Conservation (phyloP, 768 basidiomycete genomes). For the Boletus eberwhitei region DNA sequence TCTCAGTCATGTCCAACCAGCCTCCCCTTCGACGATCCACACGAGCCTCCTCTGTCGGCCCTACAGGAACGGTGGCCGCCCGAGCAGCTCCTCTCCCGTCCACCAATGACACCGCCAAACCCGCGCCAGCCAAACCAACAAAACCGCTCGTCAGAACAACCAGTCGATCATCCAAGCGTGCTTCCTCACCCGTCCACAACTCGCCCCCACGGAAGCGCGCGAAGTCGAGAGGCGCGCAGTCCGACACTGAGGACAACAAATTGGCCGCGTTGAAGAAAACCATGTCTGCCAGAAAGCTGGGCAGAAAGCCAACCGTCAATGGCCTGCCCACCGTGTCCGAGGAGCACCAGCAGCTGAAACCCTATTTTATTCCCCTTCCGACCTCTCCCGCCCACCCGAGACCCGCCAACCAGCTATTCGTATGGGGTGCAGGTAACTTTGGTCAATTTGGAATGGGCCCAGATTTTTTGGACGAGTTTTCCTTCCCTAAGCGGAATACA, state of each 20-base stretch:
- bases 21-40: conserved; percentile 49
- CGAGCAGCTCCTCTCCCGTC: conserved; percentile 32
- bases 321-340: conserved; percentile 30
- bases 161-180: conserved; percentile 43
- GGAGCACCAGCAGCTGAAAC: conserved; percentile 42
- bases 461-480: conserved; percentile 64
- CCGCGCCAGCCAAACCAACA: conserved; percentile 35
- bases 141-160: conserved; percentile 25
- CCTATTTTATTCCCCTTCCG: conserved; percentile 68
- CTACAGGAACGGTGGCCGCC: conserved; percentile 24
- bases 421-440: conserved; percentile 91
- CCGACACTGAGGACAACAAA: conserved; percentile 42
- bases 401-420: conserved; percentile 73
- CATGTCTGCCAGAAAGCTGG: conserved; percentile 25
- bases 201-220: conserved; percentile 49
- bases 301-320: conserved; percentile 29
- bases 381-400: conserved; percentile 50
- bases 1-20: conserved; percentile 27
- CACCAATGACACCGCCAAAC: conserved; percentile 31
- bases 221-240: conserved; percentile 35
- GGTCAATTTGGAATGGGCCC: conserved; percentile 94
- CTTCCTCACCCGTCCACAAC: conserved; percentile 44
- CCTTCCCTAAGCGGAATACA: conserved; percentile 70
- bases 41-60: conserved; percentile 47
- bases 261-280: conserved; percentile 24